phyloP scores from a whole-genome alignment of 1,284 basidiomycete species.

The Leccinum variabile region DNA sequence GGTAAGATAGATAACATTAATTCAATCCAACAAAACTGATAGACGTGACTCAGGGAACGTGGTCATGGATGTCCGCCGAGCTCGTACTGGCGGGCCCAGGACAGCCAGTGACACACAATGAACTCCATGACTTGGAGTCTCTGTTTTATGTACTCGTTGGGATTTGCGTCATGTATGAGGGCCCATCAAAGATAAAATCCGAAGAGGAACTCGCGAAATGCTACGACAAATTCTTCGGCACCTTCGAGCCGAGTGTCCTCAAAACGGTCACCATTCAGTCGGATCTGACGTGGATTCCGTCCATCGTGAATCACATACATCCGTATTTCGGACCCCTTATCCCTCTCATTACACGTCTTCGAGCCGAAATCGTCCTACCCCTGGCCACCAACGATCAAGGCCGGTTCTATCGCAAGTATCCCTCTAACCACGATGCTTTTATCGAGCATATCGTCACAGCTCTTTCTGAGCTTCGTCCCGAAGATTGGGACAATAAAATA shows the following conservation, averaged over 20 bases:
- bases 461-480: background rate
- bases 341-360: background rate
- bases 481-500: background rate
- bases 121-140: background rate
- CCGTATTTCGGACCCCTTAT: background rate
- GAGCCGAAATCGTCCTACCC: background rate
- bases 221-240: background rate
- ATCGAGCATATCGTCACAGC: background rate
- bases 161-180: background rate
- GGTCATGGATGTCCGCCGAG: background rate
- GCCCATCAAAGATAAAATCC: background rate
- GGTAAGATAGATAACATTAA: background rate
- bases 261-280: background rate
- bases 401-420: background rate
- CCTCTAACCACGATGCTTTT: background rate
- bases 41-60: background rate
- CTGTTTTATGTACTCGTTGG: background rate
- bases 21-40: background rate
- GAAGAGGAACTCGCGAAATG: background rate
- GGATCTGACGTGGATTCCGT: background rate
- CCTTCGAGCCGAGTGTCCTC: background rate
- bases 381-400: background rate
- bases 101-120: background rate
- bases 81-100: background rate
- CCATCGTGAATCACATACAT: background rate